These are phyloP conservation scores for Catunica adiposa DNA, from an alignment of 2,329 filamentous ascomycete genomes.

Conservation along the genomic window DNA sequence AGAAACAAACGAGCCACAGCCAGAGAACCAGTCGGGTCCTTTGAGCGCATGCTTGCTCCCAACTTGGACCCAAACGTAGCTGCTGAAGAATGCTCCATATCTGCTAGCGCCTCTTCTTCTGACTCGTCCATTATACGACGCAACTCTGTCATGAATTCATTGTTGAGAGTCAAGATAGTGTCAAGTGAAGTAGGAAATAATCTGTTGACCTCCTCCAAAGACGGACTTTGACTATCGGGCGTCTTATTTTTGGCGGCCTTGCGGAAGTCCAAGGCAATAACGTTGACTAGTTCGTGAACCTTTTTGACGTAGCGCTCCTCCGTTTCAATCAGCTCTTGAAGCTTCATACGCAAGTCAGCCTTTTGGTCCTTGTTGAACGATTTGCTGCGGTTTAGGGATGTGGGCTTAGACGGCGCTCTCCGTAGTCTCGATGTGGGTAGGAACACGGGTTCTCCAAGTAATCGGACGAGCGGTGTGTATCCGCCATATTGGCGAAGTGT, in stretches of 20 bases:
- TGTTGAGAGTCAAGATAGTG: conserved; percentile 66
- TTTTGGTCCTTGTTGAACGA: conserved; percentile 71
- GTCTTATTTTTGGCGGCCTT: conserved; percentile 45
- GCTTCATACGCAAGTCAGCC: conserved; percentile 67
- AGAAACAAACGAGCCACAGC: conserved; percentile 66
- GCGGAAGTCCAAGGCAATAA: conserved; percentile 66
- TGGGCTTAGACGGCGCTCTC: conserved; percentile 74
- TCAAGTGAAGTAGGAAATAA: conserved; percentile 72
- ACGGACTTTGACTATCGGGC: conserved; percentile 50
- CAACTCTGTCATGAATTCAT: conserved; percentile 61
- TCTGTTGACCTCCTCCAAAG: conserved; percentile 52
- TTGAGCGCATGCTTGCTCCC: conserved; percentile 30
- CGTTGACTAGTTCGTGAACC: conserved; percentile 64
- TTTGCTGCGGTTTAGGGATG: conserved; percentile 59
- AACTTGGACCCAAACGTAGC: conserved; percentile 27
- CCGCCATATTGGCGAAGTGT: conserved; percentile 54
- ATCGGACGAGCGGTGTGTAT: conserved; percentile 59
- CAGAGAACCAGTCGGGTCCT: conserved; percentile 62
- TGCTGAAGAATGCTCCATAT: conserved; percentile 46
- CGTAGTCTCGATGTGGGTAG: conserved; percentile 71
- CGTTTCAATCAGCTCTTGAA: conserved; percentile 80
- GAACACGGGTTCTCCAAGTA: conserved; percentile 73
- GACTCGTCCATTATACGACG: conserved; percentile 64
- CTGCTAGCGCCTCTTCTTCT: conserved; percentile 60
- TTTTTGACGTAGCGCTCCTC: conserved; percentile 90